Base-by-base conservation (phyloP, 345 rosid species). In the Pelargonium nanum region DNA sequence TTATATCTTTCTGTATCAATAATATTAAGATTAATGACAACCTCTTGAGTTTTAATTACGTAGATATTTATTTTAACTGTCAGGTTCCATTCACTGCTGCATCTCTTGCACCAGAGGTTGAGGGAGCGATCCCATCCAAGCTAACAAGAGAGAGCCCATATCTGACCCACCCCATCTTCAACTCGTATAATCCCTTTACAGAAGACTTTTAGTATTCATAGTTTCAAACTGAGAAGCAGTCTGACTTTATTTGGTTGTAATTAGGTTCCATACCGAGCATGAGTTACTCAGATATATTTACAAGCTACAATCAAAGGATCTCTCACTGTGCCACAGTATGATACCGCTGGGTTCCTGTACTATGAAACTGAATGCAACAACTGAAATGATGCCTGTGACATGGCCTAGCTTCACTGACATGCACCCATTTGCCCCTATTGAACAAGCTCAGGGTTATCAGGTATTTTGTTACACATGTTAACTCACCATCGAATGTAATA, bases 301-400 rank as follows among this genome's bases (percentile, higher is more conserved):
- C 70, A 78, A 68, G 77, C 75, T 93, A 61, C 85, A 83, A 74
- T 81, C 91, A 26, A 89, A 85, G 75, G 99, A 93, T 84, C 89
- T 93, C 60, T 93, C 99, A 51, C 72, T 87, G 69, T 93, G 99
- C 86, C 99, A 93, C 73, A 87, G 97, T 73, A 93, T 93, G 99
- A 93, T 93, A 78, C 96, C 99, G 4, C 68, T 93, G 79, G 97
- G 99, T 66, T 93, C 99, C 72, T 88, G 99, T 69, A 93, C 99
- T 0, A 90, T 90, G 99, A 93, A 93, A 77, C 65, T 93, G 81
- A 93, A 93, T 62, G 99, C 99, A 57, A 93, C 99, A 26, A 72
- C 87, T 56, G 99, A 93, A 78, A 93, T 93, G 99, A 84, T 85
- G 88, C 97, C 99, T 6, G 97, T 93, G 68, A 81, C 99, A 57